Percentiles rank a stretch among this genome's conserved stretches.
Evolutionary conservation across 1,284 basidiomycete genomes (phyloP).

Genomic region (Sporisorium graminicola): DNA sequence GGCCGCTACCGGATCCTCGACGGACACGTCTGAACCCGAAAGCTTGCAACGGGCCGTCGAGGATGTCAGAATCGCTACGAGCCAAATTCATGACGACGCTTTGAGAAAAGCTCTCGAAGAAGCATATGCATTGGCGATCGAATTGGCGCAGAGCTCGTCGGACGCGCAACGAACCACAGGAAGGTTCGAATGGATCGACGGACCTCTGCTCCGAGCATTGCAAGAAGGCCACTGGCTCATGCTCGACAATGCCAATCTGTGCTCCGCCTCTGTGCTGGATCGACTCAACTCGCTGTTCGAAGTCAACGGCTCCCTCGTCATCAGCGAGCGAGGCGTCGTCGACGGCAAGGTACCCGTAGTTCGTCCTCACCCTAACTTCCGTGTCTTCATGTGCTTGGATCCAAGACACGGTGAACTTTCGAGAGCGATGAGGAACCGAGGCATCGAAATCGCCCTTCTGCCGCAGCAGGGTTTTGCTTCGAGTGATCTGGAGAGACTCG

Average conservation of each 20-base stretch:
- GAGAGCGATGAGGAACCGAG: constrained; percentile 97
- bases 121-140: constrained; percentile 7
- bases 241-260: constrained; percentile 93
- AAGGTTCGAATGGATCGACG: constrained; percentile 95
- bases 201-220: constrained; percentile 89
- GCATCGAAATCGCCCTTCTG: constrained; percentile 80
- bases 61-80: constrained; percentile 4
- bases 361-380: constrained; percentile 86
- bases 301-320: constrained; percentile 80
- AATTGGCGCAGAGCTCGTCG: constrained; percentile 7
- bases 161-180: constrained; percentile 69
- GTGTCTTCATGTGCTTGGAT: constrained; percentile 94
- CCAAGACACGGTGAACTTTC: constrained; percentile 92
- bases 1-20: constrained; percentile 1
- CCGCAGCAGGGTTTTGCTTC: constrained; percentile 10
- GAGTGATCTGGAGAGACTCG: constrained; percentile 34
- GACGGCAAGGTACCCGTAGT: constrained; percentile 82
- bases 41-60: constrained; percentile 10
- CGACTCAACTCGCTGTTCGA: constrained; percentile 97
- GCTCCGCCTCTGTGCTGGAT: constrained; percentile 94
- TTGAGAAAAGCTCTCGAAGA: constrained; percentile 17
- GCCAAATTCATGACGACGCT: constrained; percentile 3
- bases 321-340: constrained; percentile 90
- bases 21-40: neutral
- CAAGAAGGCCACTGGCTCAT: constrained; percentile 89